A percentile compares a stretch with the other conserved stretches of the same genome.
These are phyloP conservation scores for Trichocomaceae sp. DNA, from an alignment of 2,329 filamentous ascomycete genomes.

Conservation along the genomic window DNA sequence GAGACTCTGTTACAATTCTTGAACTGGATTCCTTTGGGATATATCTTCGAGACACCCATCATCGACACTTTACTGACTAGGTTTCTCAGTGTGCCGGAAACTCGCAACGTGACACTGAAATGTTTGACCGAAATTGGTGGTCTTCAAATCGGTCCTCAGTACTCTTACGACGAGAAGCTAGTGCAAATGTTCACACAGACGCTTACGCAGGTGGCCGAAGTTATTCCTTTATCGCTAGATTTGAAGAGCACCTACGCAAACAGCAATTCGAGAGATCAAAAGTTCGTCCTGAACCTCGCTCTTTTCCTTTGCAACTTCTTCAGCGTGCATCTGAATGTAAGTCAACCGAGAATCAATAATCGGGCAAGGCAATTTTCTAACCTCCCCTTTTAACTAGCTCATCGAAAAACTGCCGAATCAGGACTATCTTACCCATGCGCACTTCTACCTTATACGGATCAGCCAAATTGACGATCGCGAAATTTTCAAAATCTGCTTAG, in stretches of 20 bases:
- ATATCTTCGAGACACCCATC: constrained; percentile 95
- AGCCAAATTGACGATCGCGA: constrained; percentile 98
- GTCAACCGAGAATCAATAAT: constrained; percentile 20
- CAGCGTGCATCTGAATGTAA: constrained; percentile 77
- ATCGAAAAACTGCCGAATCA: constrained; percentile 94
- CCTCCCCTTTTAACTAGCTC: constrained; percentile 52
- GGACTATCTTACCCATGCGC: constrained; percentile 89
- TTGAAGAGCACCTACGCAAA: constrained; percentile 84
- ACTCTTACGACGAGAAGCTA: constrained; percentile 87
- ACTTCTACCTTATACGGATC: constrained; percentile 97
- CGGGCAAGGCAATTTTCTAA: constrained; percentile 11
- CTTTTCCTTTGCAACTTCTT: constrained; percentile 98
- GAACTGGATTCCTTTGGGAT: constrained; percentile 98
- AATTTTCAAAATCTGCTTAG: constrained; percentile 98
- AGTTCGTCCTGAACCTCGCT: constrained; percentile 94
- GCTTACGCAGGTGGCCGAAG: constrained; percentile 82
- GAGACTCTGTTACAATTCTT: constrained; percentile 93
- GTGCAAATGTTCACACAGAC: constrained; percentile 99
- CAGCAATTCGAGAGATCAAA: constrained; percentile 89
- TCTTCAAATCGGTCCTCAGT: constrained; percentile 69
- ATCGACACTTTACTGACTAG: constrained; percentile 90
- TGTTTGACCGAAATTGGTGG: constrained; percentile 96
- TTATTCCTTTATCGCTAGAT: constrained; percentile 84
- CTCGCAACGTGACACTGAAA: constrained; percentile 93
- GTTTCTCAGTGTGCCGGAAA: constrained; percentile 88